Evolutionary conservation across 208 protist genomes (phyloP).

Genomic region (Acanthamoeba royreba): DNA sequence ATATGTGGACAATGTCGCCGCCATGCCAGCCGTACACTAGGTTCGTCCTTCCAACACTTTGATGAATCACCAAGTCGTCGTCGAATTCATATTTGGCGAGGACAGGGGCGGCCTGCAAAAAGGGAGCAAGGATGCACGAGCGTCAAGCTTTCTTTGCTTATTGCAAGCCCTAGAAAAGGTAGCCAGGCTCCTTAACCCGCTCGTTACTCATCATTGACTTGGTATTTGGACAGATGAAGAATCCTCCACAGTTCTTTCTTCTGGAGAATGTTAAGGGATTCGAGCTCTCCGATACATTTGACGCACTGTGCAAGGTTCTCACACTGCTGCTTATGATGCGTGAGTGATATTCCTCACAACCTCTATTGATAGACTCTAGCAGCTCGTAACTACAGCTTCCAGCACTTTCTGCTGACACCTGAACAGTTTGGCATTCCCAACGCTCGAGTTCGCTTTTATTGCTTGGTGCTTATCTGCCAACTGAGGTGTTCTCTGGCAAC

Average conservation of each 20-base stretch:
- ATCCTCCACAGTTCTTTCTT: background rate
- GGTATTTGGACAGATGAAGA: background rate
- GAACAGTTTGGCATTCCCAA: background rate
- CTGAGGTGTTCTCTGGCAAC: no score
- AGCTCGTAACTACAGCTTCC: background rate
- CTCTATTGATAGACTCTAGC: background rate
- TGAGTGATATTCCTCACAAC: background rate
- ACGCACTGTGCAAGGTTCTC: background rate
- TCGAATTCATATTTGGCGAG: background rate
- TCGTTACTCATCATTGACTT: background rate
- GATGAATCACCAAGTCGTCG: background rate
- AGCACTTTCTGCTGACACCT: conserved; percentile 6
- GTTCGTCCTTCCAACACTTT: background rate
- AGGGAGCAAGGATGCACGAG: background rate
- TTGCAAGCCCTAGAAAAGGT: background rate
- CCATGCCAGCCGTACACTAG: conserved; percentile 9
- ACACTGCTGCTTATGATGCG: no score
- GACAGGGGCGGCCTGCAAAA: background rate
- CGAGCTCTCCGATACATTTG: background rate
- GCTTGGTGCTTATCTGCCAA: no score
- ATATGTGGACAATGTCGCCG: background rate
- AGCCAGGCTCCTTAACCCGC: background rate
- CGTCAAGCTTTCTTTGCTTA: background rate
- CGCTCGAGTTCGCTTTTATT: background rate
- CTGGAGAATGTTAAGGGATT: conserved; percentile 32